A percentile compares a stretch with the other conserved stretches of the same genome.
phyloP scores from a whole-genome alignment of 2,329 filamentous ascomycete species.

The Aspergillus luchuensis region DNA sequence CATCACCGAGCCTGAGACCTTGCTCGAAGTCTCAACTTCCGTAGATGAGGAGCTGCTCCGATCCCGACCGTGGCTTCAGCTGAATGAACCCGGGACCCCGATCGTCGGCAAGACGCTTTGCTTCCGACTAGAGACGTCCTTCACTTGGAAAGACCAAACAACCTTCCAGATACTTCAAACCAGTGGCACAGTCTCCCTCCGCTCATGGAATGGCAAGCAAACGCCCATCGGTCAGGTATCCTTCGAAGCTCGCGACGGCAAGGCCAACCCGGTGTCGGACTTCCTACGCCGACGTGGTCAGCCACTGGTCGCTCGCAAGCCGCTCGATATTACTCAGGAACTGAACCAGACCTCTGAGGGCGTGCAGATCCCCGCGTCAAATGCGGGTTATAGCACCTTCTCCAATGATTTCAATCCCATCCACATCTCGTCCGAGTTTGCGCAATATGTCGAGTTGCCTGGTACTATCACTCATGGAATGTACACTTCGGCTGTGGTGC shows the following conservation, averaged over 20 bases:
- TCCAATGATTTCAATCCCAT: slow-evolving; percentile 98
- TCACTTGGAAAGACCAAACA: background rate
- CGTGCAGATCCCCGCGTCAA: slow-evolving; percentile 40
- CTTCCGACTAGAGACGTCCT: slow-evolving; percentile 4
- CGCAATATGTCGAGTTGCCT: slow-evolving; percentile 88
- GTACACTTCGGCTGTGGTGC: slow-evolving; percentile 95
- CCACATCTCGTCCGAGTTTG: slow-evolving; percentile 93
- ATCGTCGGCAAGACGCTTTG: slow-evolving; percentile 2
- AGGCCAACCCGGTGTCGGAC: slow-evolving; percentile 10
- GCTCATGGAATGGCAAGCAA: slow-evolving; percentile 1
- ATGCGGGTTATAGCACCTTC: slow-evolving; percentile 94
- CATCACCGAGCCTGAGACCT: background rate
- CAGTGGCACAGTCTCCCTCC: background rate
- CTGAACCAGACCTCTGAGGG: background rate
- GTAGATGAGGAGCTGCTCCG: slow-evolving; percentile 1
- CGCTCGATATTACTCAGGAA: background rate
- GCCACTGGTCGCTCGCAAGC: background rate
- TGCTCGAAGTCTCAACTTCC: background rate
- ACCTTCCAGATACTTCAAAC: background rate
- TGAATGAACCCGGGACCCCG: background rate
- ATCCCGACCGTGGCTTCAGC: slow-evolving; percentile 9
- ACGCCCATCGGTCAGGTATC: background rate
- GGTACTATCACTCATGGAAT: slow-evolving; percentile 97
- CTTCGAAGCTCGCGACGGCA: background rate
- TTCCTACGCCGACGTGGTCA: slow-evolving; percentile 11